phyloP scores from a whole-genome alignment of 2,329 filamentous ascomycete species.

The Ophiostoma australiae region DNA sequence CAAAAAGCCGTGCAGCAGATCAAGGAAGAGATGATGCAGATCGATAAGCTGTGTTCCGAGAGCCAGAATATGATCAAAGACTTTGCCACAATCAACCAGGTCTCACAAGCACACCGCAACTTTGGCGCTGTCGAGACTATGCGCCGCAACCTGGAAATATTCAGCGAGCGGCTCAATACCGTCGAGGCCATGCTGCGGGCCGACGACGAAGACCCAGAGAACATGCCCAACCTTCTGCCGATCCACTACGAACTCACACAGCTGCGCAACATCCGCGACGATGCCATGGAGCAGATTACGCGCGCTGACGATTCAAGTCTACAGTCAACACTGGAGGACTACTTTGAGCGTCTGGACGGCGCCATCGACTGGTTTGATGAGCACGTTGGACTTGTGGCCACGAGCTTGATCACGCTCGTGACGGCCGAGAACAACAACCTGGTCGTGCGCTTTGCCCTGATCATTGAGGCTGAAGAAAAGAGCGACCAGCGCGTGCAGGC shows the following conservation, averaged over 20 bases:
- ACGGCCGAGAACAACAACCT: constrained; percentile 81
- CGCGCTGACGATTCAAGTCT: constrained; percentile 67
- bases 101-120: constrained; percentile 92
- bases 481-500: constrained; percentile 89
- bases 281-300: constrained; percentile 94
- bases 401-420: constrained; percentile 84
- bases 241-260: constrained; percentile 90
- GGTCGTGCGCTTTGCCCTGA: constrained; percentile 83
- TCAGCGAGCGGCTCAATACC: constrained; percentile 68
- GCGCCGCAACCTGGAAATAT: constrained; percentile 83
- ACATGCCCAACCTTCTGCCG: constrained; percentile 84
- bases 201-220: constrained; percentile 80
- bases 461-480: constrained; percentile 94
- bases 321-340: constrained; percentile 79
- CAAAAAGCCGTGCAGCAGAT: constrained; percentile 88
- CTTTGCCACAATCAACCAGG: constrained; percentile 86
- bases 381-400: constrained; percentile 80
- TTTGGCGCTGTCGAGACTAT: constrained; percentile 92
- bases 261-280: constrained; percentile 88
- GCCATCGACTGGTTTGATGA: constrained; percentile 94
- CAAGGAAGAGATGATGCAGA: constrained; percentile 98
- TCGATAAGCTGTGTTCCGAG: constrained; percentile 94
- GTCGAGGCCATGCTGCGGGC: constrained; percentile 75
- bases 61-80: constrained; percentile 96
- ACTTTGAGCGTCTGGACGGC: constrained; percentile 80